Evolutionary conservation across 345 rosid species (phyloP).

Genomic region (Arabis hirsuta): DNA sequence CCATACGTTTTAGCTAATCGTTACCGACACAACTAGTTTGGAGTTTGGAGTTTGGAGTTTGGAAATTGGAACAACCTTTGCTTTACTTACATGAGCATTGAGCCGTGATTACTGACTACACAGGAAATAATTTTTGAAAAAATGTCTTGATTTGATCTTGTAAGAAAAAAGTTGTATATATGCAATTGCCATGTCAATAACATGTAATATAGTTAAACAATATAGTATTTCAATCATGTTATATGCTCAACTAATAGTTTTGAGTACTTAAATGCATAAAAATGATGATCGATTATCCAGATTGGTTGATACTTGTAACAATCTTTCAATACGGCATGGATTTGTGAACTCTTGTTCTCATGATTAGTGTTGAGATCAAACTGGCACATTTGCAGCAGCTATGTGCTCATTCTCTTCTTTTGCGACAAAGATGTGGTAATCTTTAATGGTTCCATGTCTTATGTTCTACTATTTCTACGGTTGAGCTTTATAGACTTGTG

Average conservation of each 20-base stretch:
- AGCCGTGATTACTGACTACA: neutral
- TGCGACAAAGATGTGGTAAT: neutral
- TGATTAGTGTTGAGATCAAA: neutral
- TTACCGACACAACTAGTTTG: slow-evolving; percentile 9
- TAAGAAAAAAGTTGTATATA: too few species aligned
- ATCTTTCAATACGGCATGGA: neutral
- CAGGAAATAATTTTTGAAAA: neutral
- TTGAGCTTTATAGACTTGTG: slow-evolving; percentile 4
- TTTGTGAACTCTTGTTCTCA: neutral
- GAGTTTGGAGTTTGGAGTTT: neutral
- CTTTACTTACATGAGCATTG: too few species aligned
- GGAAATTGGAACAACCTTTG: too few species aligned
- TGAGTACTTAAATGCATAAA: neutral
- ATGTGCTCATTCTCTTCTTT: neutral
- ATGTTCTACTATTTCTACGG: neutral
- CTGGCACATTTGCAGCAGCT: neutral
- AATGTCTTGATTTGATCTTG: too few species aligned
- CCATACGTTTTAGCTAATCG: slow-evolving; percentile 3
- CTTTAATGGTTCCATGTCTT: neutral
- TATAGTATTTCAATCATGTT: neutral
- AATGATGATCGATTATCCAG: neutral
- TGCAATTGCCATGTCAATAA: neutral
- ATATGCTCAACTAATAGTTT: neutral
- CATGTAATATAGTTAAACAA: too few species aligned
- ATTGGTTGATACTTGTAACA: neutral